These are phyloP conservation scores for Scheffersomyces lignosus DNA, from an alignment of 805 yeast species.

Conservation along the genomic window DNA sequence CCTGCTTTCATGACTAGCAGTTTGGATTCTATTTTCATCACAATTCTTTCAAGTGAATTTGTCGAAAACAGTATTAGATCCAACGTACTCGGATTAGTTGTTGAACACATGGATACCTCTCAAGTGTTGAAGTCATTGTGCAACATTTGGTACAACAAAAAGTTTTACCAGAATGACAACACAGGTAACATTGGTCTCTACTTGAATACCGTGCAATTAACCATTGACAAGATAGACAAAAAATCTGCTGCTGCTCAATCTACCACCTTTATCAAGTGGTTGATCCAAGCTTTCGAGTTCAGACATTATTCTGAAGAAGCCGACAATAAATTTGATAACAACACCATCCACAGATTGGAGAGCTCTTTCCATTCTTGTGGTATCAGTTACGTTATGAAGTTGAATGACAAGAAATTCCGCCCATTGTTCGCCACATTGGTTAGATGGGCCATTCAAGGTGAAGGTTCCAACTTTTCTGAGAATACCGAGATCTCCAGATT, in stretches of 20 bases:
- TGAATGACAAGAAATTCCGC: slow-evolving; percentile 90
- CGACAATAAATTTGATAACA: slow-evolving; percentile 53
- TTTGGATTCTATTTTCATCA: slow-evolving; percentile 58
- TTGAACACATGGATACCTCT: slow-evolving; percentile 66
- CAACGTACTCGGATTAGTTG: slow-evolving; percentile 59
- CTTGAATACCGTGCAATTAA: slow-evolving; percentile 63
- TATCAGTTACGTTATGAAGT: slow-evolving; percentile 76
- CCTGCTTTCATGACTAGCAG: slow-evolving; percentile 82
- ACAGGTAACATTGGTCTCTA: slow-evolving; percentile 60
- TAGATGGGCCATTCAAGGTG: slow-evolving; percentile 91
- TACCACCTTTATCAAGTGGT: slow-evolving; percentile 62
- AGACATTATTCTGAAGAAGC: slow-evolving; percentile 48
- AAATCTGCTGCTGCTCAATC: slow-evolving; percentile 75
- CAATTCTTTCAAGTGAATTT: slow-evolving; percentile 55
- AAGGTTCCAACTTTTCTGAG: slow-evolving; percentile 50
- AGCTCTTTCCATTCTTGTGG: slow-evolving; percentile 72
- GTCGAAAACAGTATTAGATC: slow-evolving; percentile 63
- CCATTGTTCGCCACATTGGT: slow-evolving; percentile 85
- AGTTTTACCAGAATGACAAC: slow-evolving; percentile 32
- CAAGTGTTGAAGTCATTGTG: slow-evolving; percentile 62
- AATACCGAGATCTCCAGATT: slow-evolving; percentile 58
- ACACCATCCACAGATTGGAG: slow-evolving; percentile 80
- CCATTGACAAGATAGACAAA: slow-evolving; percentile 68
- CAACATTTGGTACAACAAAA: slow-evolving; percentile 55
- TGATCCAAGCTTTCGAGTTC: slow-evolving; percentile 71